These are phyloP conservation scores for Plantago rigida DNA, from an alignment of 305 asterid genomes.

Conservation along the genomic window DNA sequence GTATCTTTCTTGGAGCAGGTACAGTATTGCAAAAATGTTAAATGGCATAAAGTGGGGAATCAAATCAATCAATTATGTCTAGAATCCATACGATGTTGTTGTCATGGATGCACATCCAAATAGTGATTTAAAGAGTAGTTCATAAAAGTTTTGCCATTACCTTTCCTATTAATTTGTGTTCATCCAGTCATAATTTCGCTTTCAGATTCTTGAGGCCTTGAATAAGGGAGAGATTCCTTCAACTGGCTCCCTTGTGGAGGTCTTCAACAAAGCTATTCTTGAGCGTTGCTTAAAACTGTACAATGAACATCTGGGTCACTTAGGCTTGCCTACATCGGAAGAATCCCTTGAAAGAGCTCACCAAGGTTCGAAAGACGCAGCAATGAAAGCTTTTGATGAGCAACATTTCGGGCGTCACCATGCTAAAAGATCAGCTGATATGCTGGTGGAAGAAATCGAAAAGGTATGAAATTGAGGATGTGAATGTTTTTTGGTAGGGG, in stretches of 20 bases:
- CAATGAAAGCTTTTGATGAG: constrained; percentile 63
- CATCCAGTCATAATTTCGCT: constrained; percentile 20
- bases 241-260: constrained; percentile 95
- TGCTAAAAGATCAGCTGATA: constrained; percentile 79
- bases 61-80: too few species aligned
- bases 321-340: constrained; percentile 56
- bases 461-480: constrained; percentile 40
- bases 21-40: constrained; percentile 22
- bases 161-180: constrained; percentile 1
- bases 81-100: too few species aligned
- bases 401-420: constrained; percentile 97
- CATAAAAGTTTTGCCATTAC: not conserved
- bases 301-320: constrained; percentile 40
- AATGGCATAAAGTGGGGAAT: not conserved
- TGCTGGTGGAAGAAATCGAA: constrained; percentile 68
- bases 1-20: constrained; percentile 90
- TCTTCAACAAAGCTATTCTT: constrained; percentile 79
- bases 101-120: too few species aligned
- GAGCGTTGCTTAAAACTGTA: constrained; percentile 77
- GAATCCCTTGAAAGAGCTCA: constrained; percentile 58
- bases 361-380: constrained; percentile 50
- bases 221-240: constrained; percentile 99
- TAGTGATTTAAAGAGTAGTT: not conserved
- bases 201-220: constrained; percentile 91
- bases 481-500: too few species aligned